These are phyloP conservation scores for Trichosporon sp. DNA, from an alignment of 1,284 basidiomycete genomes.

Conservation along the genomic window DNA sequence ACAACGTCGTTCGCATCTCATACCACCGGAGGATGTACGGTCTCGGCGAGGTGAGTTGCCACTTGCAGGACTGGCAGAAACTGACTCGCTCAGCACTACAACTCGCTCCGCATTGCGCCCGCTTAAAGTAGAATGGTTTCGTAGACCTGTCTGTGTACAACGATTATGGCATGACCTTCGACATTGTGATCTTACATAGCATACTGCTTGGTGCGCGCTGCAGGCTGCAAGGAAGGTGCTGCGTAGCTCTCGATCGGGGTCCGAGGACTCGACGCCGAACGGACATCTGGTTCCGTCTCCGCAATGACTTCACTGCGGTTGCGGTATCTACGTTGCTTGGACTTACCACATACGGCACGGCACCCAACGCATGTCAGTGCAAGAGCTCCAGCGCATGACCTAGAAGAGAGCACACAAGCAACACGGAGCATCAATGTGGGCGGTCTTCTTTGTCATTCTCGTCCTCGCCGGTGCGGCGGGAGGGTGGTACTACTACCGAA, in stretches of 20 bases:
- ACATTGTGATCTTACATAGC: too few relatives aligned
- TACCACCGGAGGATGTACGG: constrained; percentile 90
- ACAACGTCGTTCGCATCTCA: constrained; percentile 65
- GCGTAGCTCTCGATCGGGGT: background rate
- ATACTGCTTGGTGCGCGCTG: too few relatives aligned
- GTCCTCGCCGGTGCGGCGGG: constrained; percentile 3
- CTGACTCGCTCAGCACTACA: constrained; percentile 63
- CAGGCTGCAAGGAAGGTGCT: too few relatives aligned
- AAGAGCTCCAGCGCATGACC: background rate
- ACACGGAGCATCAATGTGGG: background rate
- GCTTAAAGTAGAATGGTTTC: background rate
- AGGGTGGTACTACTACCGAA: background rate
- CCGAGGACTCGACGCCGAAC: background rate
- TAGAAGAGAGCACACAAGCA: background rate
- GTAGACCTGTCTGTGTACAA: background rate
- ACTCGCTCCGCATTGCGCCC: constrained; percentile 62
- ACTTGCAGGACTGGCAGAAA: background rate
- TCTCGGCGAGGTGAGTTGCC: constrained; percentile 71
- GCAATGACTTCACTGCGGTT: background rate
- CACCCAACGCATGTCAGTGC: background rate
- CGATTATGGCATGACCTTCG: background rate
- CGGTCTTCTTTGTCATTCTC: constrained; percentile 6
- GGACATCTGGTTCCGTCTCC: constrained; percentile 1
- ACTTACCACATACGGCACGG: background rate
- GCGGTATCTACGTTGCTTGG: background rate